These are phyloP conservation scores for Simmondsia chinensis DNA, from an alignment of 148 eudicot genomes.

Conservation along the genomic window DNA sequence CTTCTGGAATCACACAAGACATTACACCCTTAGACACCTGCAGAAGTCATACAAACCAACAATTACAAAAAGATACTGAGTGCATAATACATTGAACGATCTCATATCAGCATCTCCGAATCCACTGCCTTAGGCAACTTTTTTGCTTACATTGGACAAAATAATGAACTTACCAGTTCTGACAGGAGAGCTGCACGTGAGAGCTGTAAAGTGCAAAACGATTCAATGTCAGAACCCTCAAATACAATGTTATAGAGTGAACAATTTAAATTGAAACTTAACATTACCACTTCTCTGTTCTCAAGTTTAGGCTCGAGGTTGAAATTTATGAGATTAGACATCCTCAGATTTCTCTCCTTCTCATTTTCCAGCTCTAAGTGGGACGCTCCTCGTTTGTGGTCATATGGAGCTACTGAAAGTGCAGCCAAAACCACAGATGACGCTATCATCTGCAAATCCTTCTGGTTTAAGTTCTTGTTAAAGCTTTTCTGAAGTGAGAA, in stretches of 20 bases:
- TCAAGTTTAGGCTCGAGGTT: slow-evolving; percentile 74
- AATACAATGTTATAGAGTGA: too few species aligned
- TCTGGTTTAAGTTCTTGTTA: slow-evolving; percentile 77
- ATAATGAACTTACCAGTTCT: slow-evolving; percentile 53
- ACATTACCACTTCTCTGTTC: slow-evolving; percentile 73
- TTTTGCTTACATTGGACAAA: too few species aligned
- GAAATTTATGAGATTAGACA: slow-evolving; percentile 81
- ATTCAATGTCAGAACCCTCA: too few species aligned
- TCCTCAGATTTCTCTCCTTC: slow-evolving; percentile 64
- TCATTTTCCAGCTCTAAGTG: slow-evolving; percentile 83
- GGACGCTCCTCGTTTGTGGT: slow-evolving; percentile 63
- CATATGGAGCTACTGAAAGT: slow-evolving; percentile 76
- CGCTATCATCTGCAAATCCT: slow-evolving; percentile 85
- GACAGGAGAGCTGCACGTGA: slow-evolving; percentile 64
- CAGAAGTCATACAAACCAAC: not conserved
- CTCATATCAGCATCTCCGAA: too few species aligned
- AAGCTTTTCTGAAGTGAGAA: slow-evolving; percentile 75
- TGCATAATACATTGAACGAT: too few species aligned
- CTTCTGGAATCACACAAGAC: slow-evolving; percentile 87
- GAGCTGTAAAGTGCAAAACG: slow-evolving; percentile 40
- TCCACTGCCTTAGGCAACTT: too few species aligned
- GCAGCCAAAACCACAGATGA: slow-evolving; percentile 86
- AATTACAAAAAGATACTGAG: slow-evolving; percentile 1
- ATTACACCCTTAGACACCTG: slow-evolving; percentile 89
- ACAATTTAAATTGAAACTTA: not conserved